phyloP scores from a whole-genome alignment of 1,284 basidiomycete species.

The Tylopilus sp. region DNA sequence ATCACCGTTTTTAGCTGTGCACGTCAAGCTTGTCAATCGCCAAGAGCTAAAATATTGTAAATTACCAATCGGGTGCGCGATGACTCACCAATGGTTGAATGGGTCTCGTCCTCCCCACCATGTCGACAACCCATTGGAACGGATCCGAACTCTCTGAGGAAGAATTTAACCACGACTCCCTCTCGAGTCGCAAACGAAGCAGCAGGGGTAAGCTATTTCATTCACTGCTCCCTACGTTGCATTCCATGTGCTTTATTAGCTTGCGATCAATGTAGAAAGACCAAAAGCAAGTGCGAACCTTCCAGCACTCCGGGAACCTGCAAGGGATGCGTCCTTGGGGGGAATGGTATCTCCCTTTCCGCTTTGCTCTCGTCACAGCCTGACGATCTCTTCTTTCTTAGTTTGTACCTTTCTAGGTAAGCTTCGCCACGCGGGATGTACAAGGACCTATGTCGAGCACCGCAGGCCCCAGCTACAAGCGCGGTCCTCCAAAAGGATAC shows the following conservation, averaged over 20 bases:
- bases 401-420: constrained; percentile 76
- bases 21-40: too few species aligned
- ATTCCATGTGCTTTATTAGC: constrained; percentile 39
- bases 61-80: constrained; percentile 15
- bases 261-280: constrained; percentile 80
- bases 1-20: too few species aligned
- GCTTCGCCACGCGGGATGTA: constrained; percentile 8
- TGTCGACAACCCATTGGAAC: constrained; percentile 39
- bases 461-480: constrained; percentile 73
- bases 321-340: constrained; percentile 62
- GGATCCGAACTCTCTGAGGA: constrained; percentile 59
- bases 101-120: constrained; percentile 16
- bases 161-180: constrained; percentile 41
- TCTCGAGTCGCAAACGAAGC: constrained; percentile 54
- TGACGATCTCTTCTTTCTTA: constrained; percentile 27
- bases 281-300: constrained; percentile 81
- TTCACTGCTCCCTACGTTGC: constrained; percentile 4
- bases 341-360: constrained; percentile 47
- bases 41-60: constrained; percentile 10
- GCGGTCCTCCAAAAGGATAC: constrained; percentile 85
- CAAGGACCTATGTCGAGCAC: neutral
- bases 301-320: constrained; percentile 49
- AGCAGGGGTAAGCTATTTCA: constrained; percentile 50
- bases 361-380: neutral
- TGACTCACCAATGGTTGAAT: neutral